Base-by-base conservation (phyloP, 768 basidiomycete species). In the Boletus rubroflammeus region DNA sequence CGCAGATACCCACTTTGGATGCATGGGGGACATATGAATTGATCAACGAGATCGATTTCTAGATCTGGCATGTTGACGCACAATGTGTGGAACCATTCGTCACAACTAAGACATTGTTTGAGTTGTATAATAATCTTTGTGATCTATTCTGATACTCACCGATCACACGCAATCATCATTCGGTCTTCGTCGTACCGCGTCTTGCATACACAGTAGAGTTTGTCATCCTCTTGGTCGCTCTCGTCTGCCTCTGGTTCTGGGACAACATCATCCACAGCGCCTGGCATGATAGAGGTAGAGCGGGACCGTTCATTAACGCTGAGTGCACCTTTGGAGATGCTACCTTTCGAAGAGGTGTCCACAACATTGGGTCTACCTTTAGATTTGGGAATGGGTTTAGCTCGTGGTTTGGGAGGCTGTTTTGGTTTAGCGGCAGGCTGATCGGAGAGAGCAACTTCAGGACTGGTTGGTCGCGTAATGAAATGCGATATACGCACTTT, bases 121-220 rank as follows among this genome's bases (percentile, higher is more conserved):
- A 50, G 45, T 19, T 17, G 54, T 21, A 44, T 29, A 34, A 26
- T 0, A 42, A 23, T 36, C 21, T 43, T 34, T 51, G 36, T 43
- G 36, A 50, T 46, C 36, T 31, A 44, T 26, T 45, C 6, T 29
- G 34, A 42, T 36, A 69, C 88, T 50, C 61, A 92, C 91, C 84
- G 80, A 75, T 96, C 93, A 66, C 93, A 96, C 26, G 90, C 93
- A 68, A 96, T 93, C 93, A 96, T 96, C 56, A 87, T 79, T 48
- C 81, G 77, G 65, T 92, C 90, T 67, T 93, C 88, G 59, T 96
- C 89, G 59, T 96, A 95, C 60, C 76, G 81, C 21, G 87, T 90
- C 71, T 89, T 83, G 75, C 93, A 97, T 14, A 96, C 75, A 63
- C 93, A 96, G 63, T 96, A 96, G 47, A 93, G 70, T 68, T 87